Percentiles rank a stretch among this genome's conserved stretches.
Conservation (phyloP, 805 yeast species). For the Saccharomycopsis vini region DNA sequence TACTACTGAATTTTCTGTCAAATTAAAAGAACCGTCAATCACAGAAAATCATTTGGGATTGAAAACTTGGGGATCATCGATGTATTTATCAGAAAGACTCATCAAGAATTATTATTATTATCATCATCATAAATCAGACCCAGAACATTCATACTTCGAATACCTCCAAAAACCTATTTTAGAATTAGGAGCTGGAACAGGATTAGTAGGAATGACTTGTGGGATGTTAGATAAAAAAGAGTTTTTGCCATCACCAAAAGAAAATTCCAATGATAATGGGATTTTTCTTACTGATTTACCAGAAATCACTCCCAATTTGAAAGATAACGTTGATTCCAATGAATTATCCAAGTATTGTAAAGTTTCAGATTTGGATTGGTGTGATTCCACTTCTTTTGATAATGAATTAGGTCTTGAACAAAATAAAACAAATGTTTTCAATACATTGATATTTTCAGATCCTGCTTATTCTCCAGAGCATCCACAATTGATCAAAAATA, state of each 20-base stretch:
- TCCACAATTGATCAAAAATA: constrained; percentile 60
- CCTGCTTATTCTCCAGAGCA: constrained; percentile 82
- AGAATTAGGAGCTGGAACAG: constrained; percentile 96
- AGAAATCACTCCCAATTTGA: constrained; percentile 64
- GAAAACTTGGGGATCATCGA: constrained; percentile 94
- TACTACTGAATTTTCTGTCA: constrained; percentile 21
- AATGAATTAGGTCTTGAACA: constrained; percentile 18
- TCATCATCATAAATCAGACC: constrained; percentile 1
- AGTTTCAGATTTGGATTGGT: constrained; percentile 71
- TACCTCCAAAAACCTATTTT: constrained; percentile 28
- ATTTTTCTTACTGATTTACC: constrained; percentile 66
- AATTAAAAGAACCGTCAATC: constrained; percentile 71
- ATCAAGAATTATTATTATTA: constrained; percentile 25
- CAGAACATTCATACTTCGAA: too few species aligned
- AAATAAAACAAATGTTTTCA: constrained; percentile 30
- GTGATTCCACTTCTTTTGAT: constrained; percentile 39
- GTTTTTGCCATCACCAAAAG: not conserved
- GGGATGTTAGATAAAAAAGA: constrained; percentile 37
- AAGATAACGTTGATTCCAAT: constrained; percentile 51
- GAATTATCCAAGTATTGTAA: constrained; percentile 21
- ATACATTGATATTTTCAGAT: constrained; percentile 69
- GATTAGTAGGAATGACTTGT: constrained; percentile 73
- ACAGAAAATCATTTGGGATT: constrained; percentile 83
- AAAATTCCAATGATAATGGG: constrained; percentile 26
- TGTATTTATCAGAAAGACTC: constrained; percentile 53